These are phyloP conservation scores for Clarireedia homoeocarpa DNA, from an alignment of 2,329 filamentous ascomycete genomes.

Conservation along the genomic window DNA sequence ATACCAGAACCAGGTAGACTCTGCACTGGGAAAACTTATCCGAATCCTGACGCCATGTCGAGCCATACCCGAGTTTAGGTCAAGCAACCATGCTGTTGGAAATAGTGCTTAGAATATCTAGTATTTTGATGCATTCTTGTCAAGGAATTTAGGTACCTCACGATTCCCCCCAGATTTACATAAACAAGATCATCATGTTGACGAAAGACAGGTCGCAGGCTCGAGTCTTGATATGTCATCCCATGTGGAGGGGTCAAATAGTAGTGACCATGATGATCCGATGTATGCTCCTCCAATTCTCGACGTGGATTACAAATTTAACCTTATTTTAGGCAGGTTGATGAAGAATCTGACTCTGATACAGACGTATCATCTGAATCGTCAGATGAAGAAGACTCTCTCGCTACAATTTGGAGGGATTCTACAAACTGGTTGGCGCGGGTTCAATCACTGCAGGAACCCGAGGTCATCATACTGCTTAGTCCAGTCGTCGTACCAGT, in stretches of 20 bases:
- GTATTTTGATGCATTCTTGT: neutral
- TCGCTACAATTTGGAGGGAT: constrained; percentile 21
- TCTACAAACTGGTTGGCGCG: constrained; percentile 40
- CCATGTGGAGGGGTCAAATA: neutral
- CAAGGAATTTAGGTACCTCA: constrained; percentile 1
- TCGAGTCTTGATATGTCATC: constrained; percentile 1
- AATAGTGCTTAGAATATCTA: neutral
- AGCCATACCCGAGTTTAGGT: neutral
- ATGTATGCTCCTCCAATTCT: constrained; percentile 1
- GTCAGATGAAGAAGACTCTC: neutral
- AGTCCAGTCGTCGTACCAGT: constrained; percentile 47
- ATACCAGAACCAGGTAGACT: neutral
- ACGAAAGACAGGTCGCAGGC: constrained; percentile 4
- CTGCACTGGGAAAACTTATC: neutral
- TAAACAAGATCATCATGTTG: constrained; percentile 1
- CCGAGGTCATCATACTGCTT: constrained; percentile 52
- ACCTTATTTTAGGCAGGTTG: constrained; percentile 1
- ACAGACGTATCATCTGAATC: neutral
- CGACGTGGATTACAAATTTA: neutral
- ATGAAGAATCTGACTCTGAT: constrained; percentile 1
- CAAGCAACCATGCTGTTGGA: neutral
- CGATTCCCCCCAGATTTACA: neutral
- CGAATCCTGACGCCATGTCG: neutral
- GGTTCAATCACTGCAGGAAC: constrained; percentile 37
- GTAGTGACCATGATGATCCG: neutral